Base-by-base conservation (phyloP, 164 flowering plant genomes). In the Vitis cinerea region DNA sequence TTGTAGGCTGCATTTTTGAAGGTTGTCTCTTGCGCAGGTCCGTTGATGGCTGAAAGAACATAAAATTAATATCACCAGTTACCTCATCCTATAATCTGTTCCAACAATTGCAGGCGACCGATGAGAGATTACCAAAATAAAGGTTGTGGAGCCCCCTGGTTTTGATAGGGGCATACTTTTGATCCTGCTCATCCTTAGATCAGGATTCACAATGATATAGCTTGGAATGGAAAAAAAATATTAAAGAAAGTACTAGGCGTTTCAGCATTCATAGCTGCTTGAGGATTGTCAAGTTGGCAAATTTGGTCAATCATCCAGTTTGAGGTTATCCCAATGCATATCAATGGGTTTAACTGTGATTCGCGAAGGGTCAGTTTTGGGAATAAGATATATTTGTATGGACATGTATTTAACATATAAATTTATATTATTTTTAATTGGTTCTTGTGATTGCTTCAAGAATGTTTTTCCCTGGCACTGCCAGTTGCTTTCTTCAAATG, bases 101-200 rank as follows among this genome's bases (percentile, higher is more conserved):
- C 14, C n/a, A 14, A 52, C 14, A 54, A 15, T 17, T 75, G 75
- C 86, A 92, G 97, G 97, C 92, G 44, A 81, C 93, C 10, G 86
- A 81, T 60, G 90, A 89, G 75, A 83, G 98, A 61, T 1, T 85
- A 85, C 77, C 83, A 85, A 66, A 94, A 94, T 55, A 74, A 79
- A 75, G 98, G 93, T 90, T 68, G 82, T 92, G 63, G 79, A 84
- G 75, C 82, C 97, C 49, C 97, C 98, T 17, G 57, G 80, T 72
- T 94, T 90, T 78, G 85, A 86, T 75, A 68, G 27, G 27, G 96
- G 97, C 90, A 78, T 48, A 12, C 27, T 23, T 23, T 23, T 1
- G 58, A 51, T 65, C 19, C n/a, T 50, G 27, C 27, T 61, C 49
- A 17, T 67, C 30, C 59, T 17, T 13, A 56, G 23, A 56, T n/a